A percentile compares a stretch with the other conserved stretches of the same genome.
Conservation (phyloP, 2,329 filamentous ascomycete genomes). For the Lasiodiplodia sp. region DNA sequence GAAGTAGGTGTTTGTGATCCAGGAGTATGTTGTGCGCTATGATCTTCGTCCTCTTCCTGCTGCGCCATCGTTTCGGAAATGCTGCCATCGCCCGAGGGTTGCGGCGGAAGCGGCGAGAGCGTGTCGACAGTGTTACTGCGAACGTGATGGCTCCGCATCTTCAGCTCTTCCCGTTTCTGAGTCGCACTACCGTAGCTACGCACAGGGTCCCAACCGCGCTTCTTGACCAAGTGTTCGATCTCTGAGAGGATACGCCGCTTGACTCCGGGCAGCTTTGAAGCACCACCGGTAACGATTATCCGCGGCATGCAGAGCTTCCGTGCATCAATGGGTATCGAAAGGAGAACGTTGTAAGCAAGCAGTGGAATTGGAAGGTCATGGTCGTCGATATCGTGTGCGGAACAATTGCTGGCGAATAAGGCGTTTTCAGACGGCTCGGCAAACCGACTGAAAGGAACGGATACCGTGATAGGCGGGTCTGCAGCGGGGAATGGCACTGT, state of each 20-base stretch:
- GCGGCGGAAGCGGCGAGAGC: conserved; percentile 11
- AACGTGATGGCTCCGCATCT: conserved; percentile 28
- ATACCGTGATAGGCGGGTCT: conserved; percentile 59
- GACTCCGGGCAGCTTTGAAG: conserved; percentile 79
- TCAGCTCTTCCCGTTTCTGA: conserved; percentile 34
- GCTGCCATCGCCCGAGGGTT: neutral
- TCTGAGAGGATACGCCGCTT: conserved; percentile 80
- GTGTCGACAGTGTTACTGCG: conserved; percentile 23
- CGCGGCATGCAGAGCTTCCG: conserved; percentile 87
- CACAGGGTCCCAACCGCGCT: conserved; percentile 79
- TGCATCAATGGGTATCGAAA: conserved; percentile 80
- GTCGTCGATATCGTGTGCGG: conserved; percentile 74
- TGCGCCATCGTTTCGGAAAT: conserved; percentile 3
- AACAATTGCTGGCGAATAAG: conserved; percentile 69
- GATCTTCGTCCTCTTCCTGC: conserved; percentile 17
- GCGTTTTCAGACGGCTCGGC: conserved; percentile 77
- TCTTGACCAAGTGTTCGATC: conserved; percentile 69
- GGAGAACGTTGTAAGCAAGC: conserved; percentile 77
- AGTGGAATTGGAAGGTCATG: conserved; percentile 81
- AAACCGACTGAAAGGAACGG: conserved; percentile 73
- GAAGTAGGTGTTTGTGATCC: conserved; percentile 4
- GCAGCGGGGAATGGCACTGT: conserved; percentile 44
- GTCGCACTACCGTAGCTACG: conserved; percentile 70
- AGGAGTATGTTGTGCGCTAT: conserved; percentile 1
- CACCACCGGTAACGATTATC: conserved; percentile 84